A percentile compares a stretch with the other conserved stretches of the same genome.
Conservation (phyloP, 192 early-diverging fungal species). For the Backusella westeae region DNA sequence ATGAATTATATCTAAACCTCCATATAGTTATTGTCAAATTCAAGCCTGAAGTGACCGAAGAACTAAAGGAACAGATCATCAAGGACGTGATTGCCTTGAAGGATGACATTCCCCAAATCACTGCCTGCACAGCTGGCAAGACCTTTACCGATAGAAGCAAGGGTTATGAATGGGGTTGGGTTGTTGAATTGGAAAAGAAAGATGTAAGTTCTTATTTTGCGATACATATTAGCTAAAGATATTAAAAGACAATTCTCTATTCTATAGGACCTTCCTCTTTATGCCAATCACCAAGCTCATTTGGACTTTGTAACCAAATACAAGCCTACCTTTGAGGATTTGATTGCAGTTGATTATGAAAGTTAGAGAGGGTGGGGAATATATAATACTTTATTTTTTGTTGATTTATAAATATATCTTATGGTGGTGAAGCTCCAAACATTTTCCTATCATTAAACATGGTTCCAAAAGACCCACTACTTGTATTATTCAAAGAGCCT, state of each 20-base stretch:
- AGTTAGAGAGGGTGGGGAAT: background rate
- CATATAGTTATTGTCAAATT: constrained; percentile 32
- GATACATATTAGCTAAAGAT: no score
- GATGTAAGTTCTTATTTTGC: constrained; percentile 15
- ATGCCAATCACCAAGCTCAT: constrained; percentile 25
- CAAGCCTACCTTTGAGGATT: constrained; percentile 17
- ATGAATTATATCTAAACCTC: background rate
- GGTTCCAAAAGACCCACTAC: constrained; percentile 14
- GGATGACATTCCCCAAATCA: constrained; percentile 30
- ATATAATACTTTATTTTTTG: background rate
- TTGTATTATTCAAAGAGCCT: constrained; percentile 6
- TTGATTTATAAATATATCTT: background rate
- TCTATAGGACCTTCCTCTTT: constrained; percentile 19
- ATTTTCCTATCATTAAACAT: constrained; percentile 34
- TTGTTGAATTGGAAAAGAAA: constrained; percentile 32
- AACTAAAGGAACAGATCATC: constrained; percentile 9
- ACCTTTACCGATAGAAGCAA: constrained; percentile 32
- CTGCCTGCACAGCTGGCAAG: constrained; percentile 22
- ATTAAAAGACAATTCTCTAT: background rate
- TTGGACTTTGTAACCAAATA: constrained; percentile 19
- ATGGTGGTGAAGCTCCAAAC: constrained; percentile 28
- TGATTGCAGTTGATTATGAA: constrained; percentile 35
- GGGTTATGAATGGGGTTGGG: constrained; percentile 35
- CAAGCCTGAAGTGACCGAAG: constrained; percentile 24
- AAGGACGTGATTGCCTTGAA: constrained; percentile 27